Evolutionary conservation across 257 asterid species (phyloP).

Genomic region (Salvia rosmarinus): DNA sequence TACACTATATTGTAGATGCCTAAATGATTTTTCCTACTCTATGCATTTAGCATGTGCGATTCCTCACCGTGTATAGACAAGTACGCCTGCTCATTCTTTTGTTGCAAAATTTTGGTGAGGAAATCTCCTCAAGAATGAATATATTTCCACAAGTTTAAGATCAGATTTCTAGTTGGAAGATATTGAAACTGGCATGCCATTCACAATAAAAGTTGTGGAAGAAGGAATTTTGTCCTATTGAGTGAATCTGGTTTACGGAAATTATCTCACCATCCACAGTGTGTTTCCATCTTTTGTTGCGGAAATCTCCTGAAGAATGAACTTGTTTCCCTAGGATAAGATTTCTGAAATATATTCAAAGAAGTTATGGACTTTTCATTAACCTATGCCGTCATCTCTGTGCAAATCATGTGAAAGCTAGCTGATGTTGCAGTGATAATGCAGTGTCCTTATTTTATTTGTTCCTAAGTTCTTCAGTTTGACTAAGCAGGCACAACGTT

Average conservation of each 20-base stretch:
- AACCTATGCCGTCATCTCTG: no score
- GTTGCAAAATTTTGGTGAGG: neutral
- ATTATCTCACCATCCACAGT: neutral
- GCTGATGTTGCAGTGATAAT: neutral
- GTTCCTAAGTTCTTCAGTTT: neutral
- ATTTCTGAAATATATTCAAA: no score
- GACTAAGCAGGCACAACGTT: neutral
- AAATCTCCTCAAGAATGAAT: neutral
- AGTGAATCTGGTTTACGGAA: neutral
- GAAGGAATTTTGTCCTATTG: neutral
- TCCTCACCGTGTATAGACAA: neutral
- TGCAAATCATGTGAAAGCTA: neutral
- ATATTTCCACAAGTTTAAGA: neutral
- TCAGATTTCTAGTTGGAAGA: conserved; percentile 9
- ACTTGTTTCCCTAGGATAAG: neutral
- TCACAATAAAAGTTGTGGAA: neutral
- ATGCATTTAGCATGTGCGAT: neutral
- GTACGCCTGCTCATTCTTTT: neutral
- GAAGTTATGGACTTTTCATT: no score
- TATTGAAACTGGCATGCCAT: neutral
- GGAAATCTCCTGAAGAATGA: neutral
- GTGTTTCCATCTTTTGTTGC: neutral
- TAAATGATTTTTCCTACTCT: neutral
- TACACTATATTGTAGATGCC: neutral
- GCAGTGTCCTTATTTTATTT: neutral